Conservation (phyloP, 1,284 basidiomycete species). For the Ganoderma multipileum region DNA sequence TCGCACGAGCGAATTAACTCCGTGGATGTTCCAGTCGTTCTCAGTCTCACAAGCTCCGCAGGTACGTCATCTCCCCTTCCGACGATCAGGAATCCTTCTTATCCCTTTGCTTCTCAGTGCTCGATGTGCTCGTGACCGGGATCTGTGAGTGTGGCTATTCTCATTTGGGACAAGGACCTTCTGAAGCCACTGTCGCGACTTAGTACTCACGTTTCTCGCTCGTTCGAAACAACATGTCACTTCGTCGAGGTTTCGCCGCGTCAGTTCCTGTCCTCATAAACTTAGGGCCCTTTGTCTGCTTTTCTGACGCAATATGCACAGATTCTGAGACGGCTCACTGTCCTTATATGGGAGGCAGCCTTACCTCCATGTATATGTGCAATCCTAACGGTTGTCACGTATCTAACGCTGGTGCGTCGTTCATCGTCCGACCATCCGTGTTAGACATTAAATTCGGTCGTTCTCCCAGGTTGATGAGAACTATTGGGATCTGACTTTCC, state of each 20-base stretch:
- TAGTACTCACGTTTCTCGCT: slow-evolving; percentile 39
- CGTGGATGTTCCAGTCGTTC: slow-evolving; percentile 27
- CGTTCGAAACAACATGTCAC: slow-evolving; percentile 38
- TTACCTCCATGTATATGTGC: slow-evolving; percentile 41
- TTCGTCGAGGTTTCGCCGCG: slow-evolving; percentile 37
- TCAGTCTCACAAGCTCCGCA: slow-evolving; percentile 36
- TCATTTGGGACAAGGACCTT: background rate
- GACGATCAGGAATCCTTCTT: background rate
- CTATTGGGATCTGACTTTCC: slow-evolving; percentile 41
- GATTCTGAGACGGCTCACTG: slow-evolving; percentile 35
- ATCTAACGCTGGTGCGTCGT: slow-evolving; percentile 32
- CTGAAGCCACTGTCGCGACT: background rate
- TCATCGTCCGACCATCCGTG: background rate
- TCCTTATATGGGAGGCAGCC: slow-evolving; percentile 42
- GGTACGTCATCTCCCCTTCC: slow-evolving; percentile 23
- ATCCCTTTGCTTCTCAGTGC: slow-evolving; percentile 24
- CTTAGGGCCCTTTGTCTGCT: background rate
- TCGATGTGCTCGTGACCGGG: slow-evolving; percentile 37
- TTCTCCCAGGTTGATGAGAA: slow-evolving; percentile 33
- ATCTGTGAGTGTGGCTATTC: slow-evolving; percentile 29
- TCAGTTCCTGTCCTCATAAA: slow-evolving; percentile 12
- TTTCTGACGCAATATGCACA: slow-evolving; percentile 5
- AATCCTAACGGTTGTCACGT: slow-evolving; percentile 35
- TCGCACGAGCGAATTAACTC: background rate
- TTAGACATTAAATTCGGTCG: background rate